These are phyloP conservation scores for Talaromyces verruculosus DNA, from an alignment of 2,329 filamentous ascomycete genomes.

Conservation along the genomic window DNA sequence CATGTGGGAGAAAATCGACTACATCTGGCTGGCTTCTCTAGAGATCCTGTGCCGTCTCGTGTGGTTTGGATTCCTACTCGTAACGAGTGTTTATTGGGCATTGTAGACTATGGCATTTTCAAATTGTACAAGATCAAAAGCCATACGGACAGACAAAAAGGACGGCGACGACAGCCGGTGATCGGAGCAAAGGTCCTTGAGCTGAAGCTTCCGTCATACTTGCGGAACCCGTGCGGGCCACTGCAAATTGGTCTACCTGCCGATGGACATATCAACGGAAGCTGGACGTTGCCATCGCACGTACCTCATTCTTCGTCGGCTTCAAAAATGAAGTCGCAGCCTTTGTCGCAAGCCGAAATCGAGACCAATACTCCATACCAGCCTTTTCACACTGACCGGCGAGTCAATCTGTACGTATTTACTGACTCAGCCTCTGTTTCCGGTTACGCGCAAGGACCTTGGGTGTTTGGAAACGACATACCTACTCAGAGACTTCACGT, in stretches of 20 bases:
- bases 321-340: slow-evolving; percentile 45
- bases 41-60: slow-evolving; percentile 42
- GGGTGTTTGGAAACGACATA: slow-evolving; percentile 57
- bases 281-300: slow-evolving; percentile 44
- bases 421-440: slow-evolving; percentile 43
- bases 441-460: slow-evolving; percentile 37
- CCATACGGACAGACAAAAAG: slow-evolving; percentile 53
- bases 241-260: slow-evolving; percentile 58
- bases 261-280: slow-evolving; percentile 35
- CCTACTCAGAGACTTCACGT: slow-evolving; percentile 50
- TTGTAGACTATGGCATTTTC: slow-evolving; percentile 48
- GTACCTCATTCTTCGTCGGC: slow-evolving; percentile 45
- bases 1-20: slow-evolving; percentile 52
- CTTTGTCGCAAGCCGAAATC: slow-evolving; percentile 79
- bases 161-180: slow-evolving; percentile 55
- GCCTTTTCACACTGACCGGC: slow-evolving; percentile 87
- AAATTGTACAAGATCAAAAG: slow-evolving; percentile 46
- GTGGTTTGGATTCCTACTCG: slow-evolving; percentile 49
- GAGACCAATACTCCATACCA: slow-evolving; percentile 95
- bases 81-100: slow-evolving; percentile 43
- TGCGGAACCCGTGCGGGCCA: slow-evolving; percentile 60
- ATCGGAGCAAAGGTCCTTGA: slow-evolving; percentile 62
- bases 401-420: slow-evolving; percentile 76
- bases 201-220: slow-evolving; percentile 63
- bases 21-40: slow-evolving; percentile 43